phyloP scores from a whole-genome alignment of 2,329 filamentous ascomycete species.

The Orbilia oligospora region DNA sequence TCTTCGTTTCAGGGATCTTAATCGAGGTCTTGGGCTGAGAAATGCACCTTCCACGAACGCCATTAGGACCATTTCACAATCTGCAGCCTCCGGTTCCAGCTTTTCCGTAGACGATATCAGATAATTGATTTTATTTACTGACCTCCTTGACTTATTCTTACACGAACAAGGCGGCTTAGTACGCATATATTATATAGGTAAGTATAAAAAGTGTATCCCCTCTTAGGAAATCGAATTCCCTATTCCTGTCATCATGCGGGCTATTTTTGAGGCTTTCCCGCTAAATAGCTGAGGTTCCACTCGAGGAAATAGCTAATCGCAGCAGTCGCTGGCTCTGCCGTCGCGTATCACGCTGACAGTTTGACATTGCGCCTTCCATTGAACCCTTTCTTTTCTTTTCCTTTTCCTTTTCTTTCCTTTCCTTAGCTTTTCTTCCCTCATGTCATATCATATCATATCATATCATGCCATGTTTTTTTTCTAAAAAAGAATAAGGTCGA shows the following conservation, averaged over 20 bases:
- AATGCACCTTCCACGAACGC: constrained; percentile 39
- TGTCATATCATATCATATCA: not conserved
- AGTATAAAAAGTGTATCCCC: too few relatives aligned
- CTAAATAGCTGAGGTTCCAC: not conserved
- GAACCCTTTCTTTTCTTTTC: not conserved
- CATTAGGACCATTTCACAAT: constrained; percentile 26
- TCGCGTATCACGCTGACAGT: constrained; percentile 37
- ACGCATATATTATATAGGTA: too few relatives aligned
- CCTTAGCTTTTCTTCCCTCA: not conserved
- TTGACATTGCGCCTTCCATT: constrained; percentile 37
- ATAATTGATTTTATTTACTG: too few relatives aligned
- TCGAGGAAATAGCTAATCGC: constrained; percentile 15
- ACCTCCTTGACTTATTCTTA: not conserved
- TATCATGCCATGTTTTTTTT: too few relatives aligned
- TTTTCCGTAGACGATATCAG: constrained; percentile 3
- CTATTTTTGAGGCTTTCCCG: constrained; percentile 27
- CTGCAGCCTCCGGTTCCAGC: constrained; percentile 22
- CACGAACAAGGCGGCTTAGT: constrained; percentile 6
- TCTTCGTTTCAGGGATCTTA: constrained; percentile 56
- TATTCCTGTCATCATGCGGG: constrained; percentile 21
- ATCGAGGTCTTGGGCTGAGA: constrained; percentile 47
- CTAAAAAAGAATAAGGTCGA: constrained; percentile 6
- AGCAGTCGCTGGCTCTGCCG: not conserved
- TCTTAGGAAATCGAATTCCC: not conserved
- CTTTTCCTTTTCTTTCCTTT: not conserved